Evolutionary conservation across 805 yeast genomes (phyloP).

Genomic region (Suhomyces canberraensis): DNA sequence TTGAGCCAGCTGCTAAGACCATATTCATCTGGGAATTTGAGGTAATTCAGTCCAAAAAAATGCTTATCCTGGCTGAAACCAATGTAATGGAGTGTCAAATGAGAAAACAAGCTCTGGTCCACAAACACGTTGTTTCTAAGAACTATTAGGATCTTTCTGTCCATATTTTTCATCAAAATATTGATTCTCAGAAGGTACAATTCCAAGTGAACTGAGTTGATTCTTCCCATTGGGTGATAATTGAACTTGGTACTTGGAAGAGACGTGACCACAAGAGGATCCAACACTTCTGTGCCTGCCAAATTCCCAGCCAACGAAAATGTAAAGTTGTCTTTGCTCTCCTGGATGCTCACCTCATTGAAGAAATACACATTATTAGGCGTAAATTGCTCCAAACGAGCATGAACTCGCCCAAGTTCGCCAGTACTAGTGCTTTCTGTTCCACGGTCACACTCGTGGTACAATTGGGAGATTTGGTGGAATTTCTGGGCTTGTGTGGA

Average conservation of each 20-base stretch:
- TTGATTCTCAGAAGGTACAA: constrained; percentile 17
- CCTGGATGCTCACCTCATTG: constrained; percentile 18
- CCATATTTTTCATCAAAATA: constrained; percentile 7
- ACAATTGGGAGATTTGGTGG: background rate
- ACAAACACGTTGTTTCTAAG: constrained; percentile 14
- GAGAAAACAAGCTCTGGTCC: constrained; percentile 9
- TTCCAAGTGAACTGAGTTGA: constrained; percentile 15
- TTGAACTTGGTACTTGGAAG: constrained; percentile 5
- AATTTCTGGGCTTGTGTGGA: background rate
- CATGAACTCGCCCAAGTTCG: constrained; percentile 2
- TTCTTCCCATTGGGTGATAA: constrained; percentile 18
- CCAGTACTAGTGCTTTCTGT: background rate
- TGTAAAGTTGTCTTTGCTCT: constrained; percentile 13
- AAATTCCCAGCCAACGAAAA: constrained; percentile 21
- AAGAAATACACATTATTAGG: constrained; percentile 19
- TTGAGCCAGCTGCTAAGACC: constrained; percentile 15
- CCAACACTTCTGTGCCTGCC: constrained; percentile 17
- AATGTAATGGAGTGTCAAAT: constrained; percentile 14
- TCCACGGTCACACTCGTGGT: background rate
- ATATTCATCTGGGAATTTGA: constrained; percentile 17
- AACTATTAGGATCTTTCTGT: constrained; percentile 15
- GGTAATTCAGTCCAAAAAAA: constrained; percentile 6
- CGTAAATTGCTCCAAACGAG: constrained; percentile 7
- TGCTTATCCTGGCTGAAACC: constrained; percentile 12
- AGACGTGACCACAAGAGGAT: constrained; percentile 19